phyloP scores from a whole-genome alignment of 371 early-diverging fungal genomes.

The Circinella minor region DNA sequence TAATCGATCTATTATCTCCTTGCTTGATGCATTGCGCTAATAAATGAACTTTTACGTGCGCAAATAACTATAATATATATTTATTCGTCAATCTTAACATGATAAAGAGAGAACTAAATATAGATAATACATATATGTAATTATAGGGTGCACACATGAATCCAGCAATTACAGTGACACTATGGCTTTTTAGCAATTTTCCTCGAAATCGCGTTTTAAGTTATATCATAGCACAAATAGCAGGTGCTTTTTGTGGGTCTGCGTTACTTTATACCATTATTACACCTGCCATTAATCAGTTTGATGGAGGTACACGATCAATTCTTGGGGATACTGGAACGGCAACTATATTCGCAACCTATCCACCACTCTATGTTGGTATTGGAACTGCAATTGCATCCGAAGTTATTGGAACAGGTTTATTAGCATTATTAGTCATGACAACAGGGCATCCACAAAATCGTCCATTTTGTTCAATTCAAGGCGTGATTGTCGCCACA shows the following conservation, averaged over 20 bases:
- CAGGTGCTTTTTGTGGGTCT: conserved; percentile 77
- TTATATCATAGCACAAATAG: conserved; percentile 67
- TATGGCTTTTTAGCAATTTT: conserved; percentile 73
- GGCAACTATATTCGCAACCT: conserved; percentile 75
- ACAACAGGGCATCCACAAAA: conserved; percentile 74
- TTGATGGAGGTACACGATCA: conserved; percentile 64
- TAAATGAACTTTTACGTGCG: too few species aligned
- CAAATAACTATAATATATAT: too few species aligned
- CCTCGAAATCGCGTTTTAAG: conserved; percentile 64
- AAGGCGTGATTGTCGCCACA: conserved; percentile 69
- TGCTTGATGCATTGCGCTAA: too few species aligned
- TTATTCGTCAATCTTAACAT: too few species aligned
- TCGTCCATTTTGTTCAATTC: conserved; percentile 59
- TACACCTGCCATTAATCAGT: conserved; percentile 58
- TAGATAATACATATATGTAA: not conserved
- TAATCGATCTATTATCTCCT: too few species aligned
- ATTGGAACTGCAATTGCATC: conserved; percentile 68
- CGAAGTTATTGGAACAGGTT: conserved; percentile 83
- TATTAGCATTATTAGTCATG: conserved; percentile 73
- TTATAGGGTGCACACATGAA: conserved; percentile 79
- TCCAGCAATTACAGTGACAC: conserved; percentile 76
- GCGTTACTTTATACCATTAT: conserved; percentile 65
- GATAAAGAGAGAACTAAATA: too few species aligned
- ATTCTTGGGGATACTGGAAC: conserved; percentile 59
- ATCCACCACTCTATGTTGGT: conserved; percentile 60